Evolutionary conservation across 2,329 filamentous ascomycete species (phyloP).

Genomic region (Eutypa lata): DNA sequence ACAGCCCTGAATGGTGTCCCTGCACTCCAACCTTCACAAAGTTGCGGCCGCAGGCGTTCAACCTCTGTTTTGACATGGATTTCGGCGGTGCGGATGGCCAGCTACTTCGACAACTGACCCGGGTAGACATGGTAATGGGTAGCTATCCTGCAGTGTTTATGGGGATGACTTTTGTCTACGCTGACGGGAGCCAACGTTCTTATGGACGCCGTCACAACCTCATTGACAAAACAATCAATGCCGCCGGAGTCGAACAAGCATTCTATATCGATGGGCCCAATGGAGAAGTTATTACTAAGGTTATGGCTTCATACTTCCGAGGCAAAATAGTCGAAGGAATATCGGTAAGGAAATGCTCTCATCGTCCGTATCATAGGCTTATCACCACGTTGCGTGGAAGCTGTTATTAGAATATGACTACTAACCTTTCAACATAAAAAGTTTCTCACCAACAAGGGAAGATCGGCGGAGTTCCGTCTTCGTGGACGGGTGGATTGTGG

Average conservation of each 20-base stretch:
- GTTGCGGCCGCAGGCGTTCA: constrained; percentile 7
- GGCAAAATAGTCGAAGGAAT: constrained; percentile 11
- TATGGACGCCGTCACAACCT: constrained; percentile 12
- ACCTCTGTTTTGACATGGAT: constrained; percentile 16
- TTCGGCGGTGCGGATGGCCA: constrained; percentile 12
- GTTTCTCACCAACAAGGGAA: constrained; percentile 10
- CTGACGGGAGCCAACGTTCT: constrained; percentile 13
- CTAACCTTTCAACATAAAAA: neutral
- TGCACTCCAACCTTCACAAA: neutral
- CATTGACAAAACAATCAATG: neutral
- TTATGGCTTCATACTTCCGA: constrained; percentile 3
- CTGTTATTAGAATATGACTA: neutral
- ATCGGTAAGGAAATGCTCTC: constrained; percentile 3
- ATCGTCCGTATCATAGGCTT: no score
- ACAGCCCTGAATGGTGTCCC: constrained; percentile 7
- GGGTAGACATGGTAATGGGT: constrained; percentile 13
- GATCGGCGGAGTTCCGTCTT: constrained; percentile 7
- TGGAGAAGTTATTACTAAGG: constrained; percentile 13
- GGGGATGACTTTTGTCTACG: constrained; percentile 15
- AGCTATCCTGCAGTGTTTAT: constrained; percentile 11
- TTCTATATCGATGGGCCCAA: constrained; percentile 13
- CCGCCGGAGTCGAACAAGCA: constrained; percentile 7
- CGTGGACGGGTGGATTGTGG: constrained; percentile 1
- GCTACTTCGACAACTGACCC: constrained; percentile 5
- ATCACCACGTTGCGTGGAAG: no score